Evolutionary conservation across 768 basidiomycete genomes (phyloP), one percentile per base, ranked within the genome.

Genomic region (Clitopilus passeckerianus): DNA sequence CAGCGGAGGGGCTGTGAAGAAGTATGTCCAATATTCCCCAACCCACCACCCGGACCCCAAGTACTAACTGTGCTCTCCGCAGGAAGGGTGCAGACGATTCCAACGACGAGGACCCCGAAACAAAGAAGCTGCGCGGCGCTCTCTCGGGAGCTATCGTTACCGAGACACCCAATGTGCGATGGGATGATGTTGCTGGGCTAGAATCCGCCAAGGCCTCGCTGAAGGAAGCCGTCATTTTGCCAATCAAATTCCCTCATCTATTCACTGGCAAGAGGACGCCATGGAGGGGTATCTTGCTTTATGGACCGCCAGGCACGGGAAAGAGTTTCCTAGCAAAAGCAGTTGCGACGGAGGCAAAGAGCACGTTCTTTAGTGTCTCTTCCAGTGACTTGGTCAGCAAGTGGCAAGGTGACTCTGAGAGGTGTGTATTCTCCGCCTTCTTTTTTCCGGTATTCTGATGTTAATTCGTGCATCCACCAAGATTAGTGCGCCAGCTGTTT

Each of bases 221-320:
- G 68, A 98, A 98, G 71, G 97, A 98, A 72, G 96, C 97, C 35
- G 97, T 98, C 70, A 97, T 98, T 70, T 80, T 99, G n/a, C 97
- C 97, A 4, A 98, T 98, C 82, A 98, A 98, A 72, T 98, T 98
- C 67, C 97, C 97, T 1, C 95, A 98, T 73, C 82, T 99, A 27
- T 99, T 99, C 75, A 98, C 95, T 1, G 97, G 96, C 37, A 98
- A 98, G 73, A 89, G 97, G 16, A 98, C 95, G 9, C 96, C 97
- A 1, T 98, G 97, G 97, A 83, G 82, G 53, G 97, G 97, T 6
- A 98, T 99, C 56, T 74, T 99, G 58, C 78, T 99, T 3, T 99
- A 99, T 68, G 97, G 97, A 0, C 97, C 97, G 16, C 97, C 97
- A 0, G 97, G 97, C 2, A 98, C 97, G 9, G 97, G 97, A 14